Conservation (phyloP, 352 stramenopile genomes). For the Pythium folliculosum region DNA sequence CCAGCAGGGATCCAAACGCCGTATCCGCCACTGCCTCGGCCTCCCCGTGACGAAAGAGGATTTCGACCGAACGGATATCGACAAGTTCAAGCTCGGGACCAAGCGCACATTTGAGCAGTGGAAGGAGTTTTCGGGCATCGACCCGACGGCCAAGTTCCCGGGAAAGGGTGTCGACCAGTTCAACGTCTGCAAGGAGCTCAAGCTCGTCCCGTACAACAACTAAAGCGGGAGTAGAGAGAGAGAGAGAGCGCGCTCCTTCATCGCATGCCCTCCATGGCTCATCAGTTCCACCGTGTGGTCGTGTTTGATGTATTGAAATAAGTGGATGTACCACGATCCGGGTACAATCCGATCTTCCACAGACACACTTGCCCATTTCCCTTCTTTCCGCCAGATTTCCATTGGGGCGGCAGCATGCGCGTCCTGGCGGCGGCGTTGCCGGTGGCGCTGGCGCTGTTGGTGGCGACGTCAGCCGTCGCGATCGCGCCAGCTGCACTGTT, state of each 20-base stretch:
- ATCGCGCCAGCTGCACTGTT: neutral
- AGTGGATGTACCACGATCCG: neutral
- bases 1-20: slow-evolving; percentile 73
- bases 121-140: slow-evolving; percentile 79
- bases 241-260: neutral
- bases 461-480: neutral
- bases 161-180: slow-evolving; percentile 59
- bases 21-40: slow-evolving; percentile 62
- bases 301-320: neutral
- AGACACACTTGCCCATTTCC: neutral
- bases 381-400: neutral
- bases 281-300: neutral
- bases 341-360: slow-evolving; percentile 17
- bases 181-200: slow-evolving; percentile 65
- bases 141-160: slow-evolving; percentile 65
- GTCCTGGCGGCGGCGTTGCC: neutral
- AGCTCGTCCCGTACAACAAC: slow-evolving; percentile 66
- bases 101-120: slow-evolving; percentile 81
- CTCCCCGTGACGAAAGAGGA: slow-evolving; percentile 66
- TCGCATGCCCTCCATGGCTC: no score
- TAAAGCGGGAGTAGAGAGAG: neutral
- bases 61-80: slow-evolving; percentile 72
- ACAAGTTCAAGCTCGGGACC: slow-evolving; percentile 66
- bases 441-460: neutral
- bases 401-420: slow-evolving; percentile 1